A percentile compares a stretch with the other conserved stretches of the same genome.
Conservation (phyloP, 2,329 filamentous ascomycete genomes). For the Colletotrichum chrysophilum region DNA sequence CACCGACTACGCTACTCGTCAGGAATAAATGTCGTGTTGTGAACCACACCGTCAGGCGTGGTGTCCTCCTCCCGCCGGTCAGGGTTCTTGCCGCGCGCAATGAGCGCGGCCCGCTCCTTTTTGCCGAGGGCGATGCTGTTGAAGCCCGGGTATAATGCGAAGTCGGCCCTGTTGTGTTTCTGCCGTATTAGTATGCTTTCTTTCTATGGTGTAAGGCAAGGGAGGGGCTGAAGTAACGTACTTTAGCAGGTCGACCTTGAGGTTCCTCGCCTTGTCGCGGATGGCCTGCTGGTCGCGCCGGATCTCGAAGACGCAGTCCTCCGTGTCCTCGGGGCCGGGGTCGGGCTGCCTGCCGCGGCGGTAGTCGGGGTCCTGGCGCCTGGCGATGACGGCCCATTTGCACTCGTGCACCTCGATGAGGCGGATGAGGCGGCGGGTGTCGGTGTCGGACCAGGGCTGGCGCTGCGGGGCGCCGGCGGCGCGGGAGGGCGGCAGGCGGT, state of each 20-base stretch:
- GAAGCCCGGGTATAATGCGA: conserved; percentile 50
- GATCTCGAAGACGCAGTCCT: conserved; percentile 42
- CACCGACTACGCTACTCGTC: background rate
- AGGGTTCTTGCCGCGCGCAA: conserved; percentile 52
- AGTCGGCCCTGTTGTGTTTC: conserved; percentile 38
- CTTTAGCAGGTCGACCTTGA: conserved; percentile 59
- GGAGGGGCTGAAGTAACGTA: background rate
- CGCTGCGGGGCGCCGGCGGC: conserved; percentile 27
- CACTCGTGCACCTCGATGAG: conserved; percentile 43
- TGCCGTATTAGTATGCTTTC: background rate
- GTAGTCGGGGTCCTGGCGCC: conserved; percentile 21
- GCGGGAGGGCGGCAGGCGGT: background rate
- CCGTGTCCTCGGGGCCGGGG: conserved; percentile 18
- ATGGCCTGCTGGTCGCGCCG: conserved; percentile 59
- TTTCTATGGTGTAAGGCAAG: too few relatives aligned
- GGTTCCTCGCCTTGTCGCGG: conserved; percentile 62
- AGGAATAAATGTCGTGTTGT: conserved; percentile 36
- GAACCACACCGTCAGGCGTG: conserved; percentile 40
- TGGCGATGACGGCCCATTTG: conserved; percentile 42
- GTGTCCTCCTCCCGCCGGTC: conserved; percentile 49
- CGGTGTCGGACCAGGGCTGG: conserved; percentile 46
- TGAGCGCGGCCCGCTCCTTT: conserved; percentile 53
- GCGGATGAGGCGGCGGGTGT: conserved; percentile 45
- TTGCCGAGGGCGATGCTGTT: conserved; percentile 53
- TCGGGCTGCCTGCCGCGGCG: background rate